Percentiles rank a stretch among this genome's conserved stretches.
Conservation (phyloP, 768 basidiomycete genomes). For the Leccinum truebloodii region DNA sequence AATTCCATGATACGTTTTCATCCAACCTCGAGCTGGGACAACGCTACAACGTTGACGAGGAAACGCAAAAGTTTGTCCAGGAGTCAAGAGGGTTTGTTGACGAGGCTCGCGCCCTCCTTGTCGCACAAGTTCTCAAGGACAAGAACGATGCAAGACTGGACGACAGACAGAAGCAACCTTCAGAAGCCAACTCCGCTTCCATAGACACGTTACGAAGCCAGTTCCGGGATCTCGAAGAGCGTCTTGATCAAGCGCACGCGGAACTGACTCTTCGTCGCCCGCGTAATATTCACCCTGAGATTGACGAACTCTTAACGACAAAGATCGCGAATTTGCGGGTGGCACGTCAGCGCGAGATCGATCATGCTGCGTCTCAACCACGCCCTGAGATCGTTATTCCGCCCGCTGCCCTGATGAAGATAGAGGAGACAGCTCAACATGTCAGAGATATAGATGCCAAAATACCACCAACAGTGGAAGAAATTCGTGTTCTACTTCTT, state of each 20-base stretch:
- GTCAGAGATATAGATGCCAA: conserved; percentile 24
- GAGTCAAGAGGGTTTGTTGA: conserved; percentile 30
- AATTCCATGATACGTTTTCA: conserved; percentile 22
- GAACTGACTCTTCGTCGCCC: conserved; percentile 30
- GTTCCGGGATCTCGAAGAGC: conserved; percentile 28
- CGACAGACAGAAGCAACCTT: conserved; percentile 1
- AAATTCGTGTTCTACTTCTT: conserved; percentile 28
- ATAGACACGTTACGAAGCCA: conserved; percentile 18
- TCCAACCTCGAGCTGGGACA: conserved; percentile 29
- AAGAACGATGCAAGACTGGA: conserved; percentile 10
- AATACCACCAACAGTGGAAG: conserved; percentile 26
- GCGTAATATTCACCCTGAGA: conserved; percentile 18
- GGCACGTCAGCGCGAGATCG: conserved; percentile 24
- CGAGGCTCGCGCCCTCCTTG: conserved; percentile 27
- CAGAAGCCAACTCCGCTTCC: neutral
- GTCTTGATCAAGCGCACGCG: conserved; percentile 33
- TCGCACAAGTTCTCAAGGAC: conserved; percentile 19
- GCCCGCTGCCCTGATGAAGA: conserved; percentile 10
- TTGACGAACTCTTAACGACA: conserved; percentile 19
- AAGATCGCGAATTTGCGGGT: conserved; percentile 23
- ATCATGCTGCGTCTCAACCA: conserved; percentile 14
- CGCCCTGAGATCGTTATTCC: conserved; percentile 26
- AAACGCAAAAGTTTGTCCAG: conserved; percentile 20
- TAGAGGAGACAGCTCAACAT: conserved; percentile 20
- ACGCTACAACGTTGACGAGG: conserved; percentile 27